These are phyloP conservation scores for Podospora pseudoanserina DNA, from an alignment of 495 filamentous ascomycete species.

Conservation along the genomic window DNA sequence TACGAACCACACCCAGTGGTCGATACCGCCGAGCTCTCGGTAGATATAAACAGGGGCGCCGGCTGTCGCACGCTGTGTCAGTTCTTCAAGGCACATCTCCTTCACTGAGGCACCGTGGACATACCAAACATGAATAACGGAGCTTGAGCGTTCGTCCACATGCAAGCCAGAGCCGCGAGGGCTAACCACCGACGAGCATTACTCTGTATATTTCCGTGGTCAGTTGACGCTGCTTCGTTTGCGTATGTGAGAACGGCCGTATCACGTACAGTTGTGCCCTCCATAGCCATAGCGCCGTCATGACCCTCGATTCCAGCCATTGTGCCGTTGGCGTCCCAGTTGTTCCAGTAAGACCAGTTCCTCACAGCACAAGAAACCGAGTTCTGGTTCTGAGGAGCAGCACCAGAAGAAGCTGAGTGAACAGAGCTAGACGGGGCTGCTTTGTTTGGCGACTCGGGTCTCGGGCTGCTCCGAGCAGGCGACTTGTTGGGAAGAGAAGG, in stretches of 20 bases:
- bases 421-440: neutral
- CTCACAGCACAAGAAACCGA: neutral
- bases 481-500: neutral
- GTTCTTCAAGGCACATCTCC: neutral
- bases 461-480: neutral
- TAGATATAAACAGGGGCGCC: slow-evolving; percentile 49
- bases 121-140: slow-evolving; percentile 31
- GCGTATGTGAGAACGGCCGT: neutral
- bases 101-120: neutral
- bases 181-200: slow-evolving; percentile 18
- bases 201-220: slow-evolving; percentile 1
- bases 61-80: slow-evolving; percentile 11
- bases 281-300: neutral
- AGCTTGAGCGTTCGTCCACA: slow-evolving; percentile 31
- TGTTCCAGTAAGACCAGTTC: neutral
- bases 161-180: slow-evolving; percentile 26
- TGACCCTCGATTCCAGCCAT: neutral
- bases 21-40: slow-evolving; percentile 58
- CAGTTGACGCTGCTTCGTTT: neutral
- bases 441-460: neutral
- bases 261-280: neutral
- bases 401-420: neutral
- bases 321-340: neutral
- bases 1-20: slow-evolving; percentile 72
- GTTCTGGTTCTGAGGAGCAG: neutral